A percentile compares a stretch with the other conserved stretches of the same genome.
Evolutionary conservation across 2,329 filamentous ascomycete genomes (phyloP).

Genomic region (Neobulgaria alba): DNA sequence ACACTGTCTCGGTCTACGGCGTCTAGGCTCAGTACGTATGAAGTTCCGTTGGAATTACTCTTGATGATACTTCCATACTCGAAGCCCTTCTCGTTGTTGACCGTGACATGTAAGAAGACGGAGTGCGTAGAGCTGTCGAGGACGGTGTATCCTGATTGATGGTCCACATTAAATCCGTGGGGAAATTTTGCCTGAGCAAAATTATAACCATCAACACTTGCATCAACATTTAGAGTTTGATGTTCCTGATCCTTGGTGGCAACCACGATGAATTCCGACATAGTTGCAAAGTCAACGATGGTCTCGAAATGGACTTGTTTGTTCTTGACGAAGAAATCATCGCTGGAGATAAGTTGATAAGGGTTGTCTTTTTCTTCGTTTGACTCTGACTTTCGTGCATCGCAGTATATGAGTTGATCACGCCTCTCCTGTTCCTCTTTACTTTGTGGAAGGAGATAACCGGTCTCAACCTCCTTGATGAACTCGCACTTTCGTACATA

Average conservation of each 20-base stretch:
- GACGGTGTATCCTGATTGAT: constrained; percentile 82
- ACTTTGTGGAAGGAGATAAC: constrained; percentile 17
- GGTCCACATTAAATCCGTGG: constrained; percentile 67
- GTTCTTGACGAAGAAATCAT: constrained; percentile 65
- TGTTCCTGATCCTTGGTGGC: constrained; percentile 59
- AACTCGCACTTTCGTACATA: constrained; percentile 82
- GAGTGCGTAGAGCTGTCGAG: constrained; percentile 92
- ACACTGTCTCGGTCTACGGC: constrained; percentile 70
- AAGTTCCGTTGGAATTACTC: constrained; percentile 97
- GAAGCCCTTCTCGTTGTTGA: constrained; percentile 53
- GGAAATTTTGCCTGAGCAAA: constrained; percentile 86
- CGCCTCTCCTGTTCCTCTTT: constrained; percentile 38
- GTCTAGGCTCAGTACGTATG: constrained; percentile 75
- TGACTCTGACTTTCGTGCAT: constrained; percentile 53
- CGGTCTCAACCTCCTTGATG: constrained; percentile 55
- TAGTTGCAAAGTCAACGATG: constrained; percentile 81
- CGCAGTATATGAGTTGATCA: constrained; percentile 45
- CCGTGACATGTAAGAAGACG: constrained; percentile 87
- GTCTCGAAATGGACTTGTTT: constrained; percentile 56
- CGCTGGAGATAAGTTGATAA: constrained; percentile 64
- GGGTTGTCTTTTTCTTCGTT: constrained; percentile 55
- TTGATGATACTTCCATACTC: constrained; percentile 86
- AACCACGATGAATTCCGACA: constrained; percentile 94
- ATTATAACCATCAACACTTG: constrained; percentile 73
- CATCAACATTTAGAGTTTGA: constrained; percentile 64